These are phyloP conservation scores for Margaritispora aquatica DNA, from an alignment of 495 filamentous ascomycete species.

Conservation along the genomic window DNA sequence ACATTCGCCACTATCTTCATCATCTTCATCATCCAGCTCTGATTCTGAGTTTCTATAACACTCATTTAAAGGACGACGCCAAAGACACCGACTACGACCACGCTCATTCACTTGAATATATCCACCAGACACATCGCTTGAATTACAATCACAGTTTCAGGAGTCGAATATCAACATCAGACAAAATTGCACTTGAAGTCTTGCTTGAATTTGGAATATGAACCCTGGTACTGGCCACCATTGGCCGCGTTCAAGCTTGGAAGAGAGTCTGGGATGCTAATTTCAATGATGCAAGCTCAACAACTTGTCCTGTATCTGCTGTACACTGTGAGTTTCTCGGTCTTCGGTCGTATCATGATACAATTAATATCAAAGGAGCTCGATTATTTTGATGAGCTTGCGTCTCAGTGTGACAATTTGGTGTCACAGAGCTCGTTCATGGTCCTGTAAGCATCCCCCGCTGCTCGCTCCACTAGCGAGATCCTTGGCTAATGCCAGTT, in stretches of 20 bases:
- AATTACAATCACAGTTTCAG: neutral
- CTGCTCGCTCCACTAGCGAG: neutral
- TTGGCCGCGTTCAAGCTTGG: neutral
- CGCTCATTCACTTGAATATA: neutral
- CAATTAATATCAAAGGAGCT: too few relatives aligned
- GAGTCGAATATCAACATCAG: neutral
- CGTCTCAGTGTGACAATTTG: neutral
- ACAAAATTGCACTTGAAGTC: neutral
- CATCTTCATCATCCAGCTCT: neutral
- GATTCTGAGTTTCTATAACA: neutral
- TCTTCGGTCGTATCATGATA: too few relatives aligned
- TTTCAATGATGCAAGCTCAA: neutral
- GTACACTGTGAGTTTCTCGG: too few relatives aligned
- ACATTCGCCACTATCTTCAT: too few relatives aligned
- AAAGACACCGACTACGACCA: neutral
- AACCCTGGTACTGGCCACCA: neutral
- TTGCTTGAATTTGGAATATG: neutral
- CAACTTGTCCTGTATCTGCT: too few relatives aligned
- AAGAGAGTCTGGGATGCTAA: neutral
- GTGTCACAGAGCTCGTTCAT: neutral
- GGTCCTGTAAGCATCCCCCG: neutral
- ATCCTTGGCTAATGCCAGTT: neutral
- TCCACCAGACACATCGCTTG: neutral
- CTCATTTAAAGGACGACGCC: neutral
- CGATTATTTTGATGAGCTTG: too few relatives aligned